These are phyloP conservation scores for Hordeum pubiflorum DNA, from an alignment of 202 grass and related monocot species.

Conservation along the genomic window DNA sequence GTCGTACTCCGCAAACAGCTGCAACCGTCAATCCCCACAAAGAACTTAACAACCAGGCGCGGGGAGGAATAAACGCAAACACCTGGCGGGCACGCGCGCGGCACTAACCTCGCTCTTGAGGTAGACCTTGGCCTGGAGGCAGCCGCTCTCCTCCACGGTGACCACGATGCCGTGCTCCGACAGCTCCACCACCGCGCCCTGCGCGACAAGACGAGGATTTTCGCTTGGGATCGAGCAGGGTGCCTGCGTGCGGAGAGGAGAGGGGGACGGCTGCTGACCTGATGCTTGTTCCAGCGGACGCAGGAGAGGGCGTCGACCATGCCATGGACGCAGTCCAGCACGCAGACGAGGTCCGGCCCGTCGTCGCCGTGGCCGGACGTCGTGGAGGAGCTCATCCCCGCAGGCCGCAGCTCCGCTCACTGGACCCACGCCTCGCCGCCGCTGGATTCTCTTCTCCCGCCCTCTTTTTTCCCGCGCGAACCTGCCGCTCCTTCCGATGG, in stretches of 20 bases:
- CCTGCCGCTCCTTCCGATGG: not conserved
- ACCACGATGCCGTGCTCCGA: constrained; percentile 78
- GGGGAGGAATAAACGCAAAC: constrained; percentile 16
- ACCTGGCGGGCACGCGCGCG: not conserved
- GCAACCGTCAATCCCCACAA: not conserved
- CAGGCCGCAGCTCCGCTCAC: not conserved
- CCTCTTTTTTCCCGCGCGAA: not conserved
- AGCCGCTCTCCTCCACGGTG: constrained; percentile 75
- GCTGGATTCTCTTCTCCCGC: not conserved
- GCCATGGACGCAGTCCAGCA: constrained; percentile 68
- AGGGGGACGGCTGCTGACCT: constrained; percentile 19
- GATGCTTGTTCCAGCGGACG: constrained; percentile 86
- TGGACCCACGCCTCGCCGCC: not conserved
- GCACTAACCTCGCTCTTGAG: constrained; percentile 75
- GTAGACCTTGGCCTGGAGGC: constrained; percentile 91
- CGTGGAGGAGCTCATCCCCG: constrained; percentile 44
- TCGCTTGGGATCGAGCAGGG: not conserved
- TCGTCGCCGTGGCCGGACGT: constrained; percentile 36
- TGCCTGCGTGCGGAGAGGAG: not conserved
- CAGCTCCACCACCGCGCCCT: constrained; percentile 80
- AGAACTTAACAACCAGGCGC: not conserved
- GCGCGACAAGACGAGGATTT: not conserved
- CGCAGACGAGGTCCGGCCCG: constrained; percentile 56
- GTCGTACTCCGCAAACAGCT: constrained; percentile 75
- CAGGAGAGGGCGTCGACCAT: constrained; percentile 92